A percentile compares a stretch with the other conserved stretches of the same genome.
phyloP scores from a whole-genome alignment of 2,329 filamentous ascomycete genomes.

The Fusarium pseudonygamai region DNA sequence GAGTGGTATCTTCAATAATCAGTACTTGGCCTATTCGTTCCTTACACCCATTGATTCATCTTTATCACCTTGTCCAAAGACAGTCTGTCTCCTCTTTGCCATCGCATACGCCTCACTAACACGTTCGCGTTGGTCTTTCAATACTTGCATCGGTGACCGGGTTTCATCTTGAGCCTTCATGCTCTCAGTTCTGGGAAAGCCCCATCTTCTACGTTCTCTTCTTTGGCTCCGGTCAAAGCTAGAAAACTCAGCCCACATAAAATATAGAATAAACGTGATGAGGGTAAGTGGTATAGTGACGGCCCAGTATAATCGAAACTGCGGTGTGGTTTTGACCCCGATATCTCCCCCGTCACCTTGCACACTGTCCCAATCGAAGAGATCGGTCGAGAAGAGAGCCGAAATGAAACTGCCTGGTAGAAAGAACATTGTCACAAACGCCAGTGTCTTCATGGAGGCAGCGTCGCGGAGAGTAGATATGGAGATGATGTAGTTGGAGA shows the following conservation, averaged over 20 bases:
- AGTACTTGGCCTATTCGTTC: background rate
- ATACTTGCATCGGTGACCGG: conserved; percentile 21
- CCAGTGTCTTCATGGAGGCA: conserved; percentile 56
- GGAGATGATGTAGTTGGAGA: conserved; percentile 50
- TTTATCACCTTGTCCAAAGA: conserved; percentile 15
- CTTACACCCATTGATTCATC: background rate
- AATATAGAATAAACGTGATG: conserved; percentile 49
- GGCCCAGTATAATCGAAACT: conserved; percentile 54
- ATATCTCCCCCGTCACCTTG: conserved; percentile 41
- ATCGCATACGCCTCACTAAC: conserved; percentile 21
- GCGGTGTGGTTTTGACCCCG: conserved; percentile 45
- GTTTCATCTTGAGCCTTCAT: conserved; percentile 16
- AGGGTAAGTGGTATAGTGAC: conserved; percentile 52
- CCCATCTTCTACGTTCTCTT: conserved; percentile 24
- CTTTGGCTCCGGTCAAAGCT: conserved; percentile 36
- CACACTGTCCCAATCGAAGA: conserved; percentile 48
- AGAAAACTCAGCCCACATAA: conserved; percentile 46
- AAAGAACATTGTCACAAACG: conserved; percentile 56
- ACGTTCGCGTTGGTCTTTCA: conserved; percentile 21
- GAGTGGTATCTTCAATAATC: background rate
- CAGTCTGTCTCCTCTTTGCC: conserved; percentile 15
- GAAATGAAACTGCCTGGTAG: conserved; percentile 55
- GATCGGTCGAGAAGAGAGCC: conserved; percentile 51
- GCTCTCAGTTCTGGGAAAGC: conserved; percentile 24
- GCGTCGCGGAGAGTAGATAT: conserved; percentile 51